These are phyloP conservation scores for Citrus sinensis DNA, from an alignment of 345 rosid genomes.

Conservation along the genomic window DVS_A1.0 CM039162.1:27008501-27009000, in stretches of 20 bases:
- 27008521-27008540: background rate
- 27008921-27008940: background rate
- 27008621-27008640: background rate
- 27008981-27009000: background rate
- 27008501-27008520: background rate
- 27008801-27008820: background rate
- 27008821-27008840: background rate
- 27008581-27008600: background rate
- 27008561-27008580: background rate
- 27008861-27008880: background rate
- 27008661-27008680: background rate
- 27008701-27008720: background rate
- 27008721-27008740: background rate
- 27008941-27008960: background rate
- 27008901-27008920: background rate
- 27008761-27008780: background rate
- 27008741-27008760: background rate
- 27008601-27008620: background rate
- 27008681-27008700: background rate
- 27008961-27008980: background rate
- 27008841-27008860: background rate
- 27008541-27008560: background rate
- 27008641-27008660: background rate
- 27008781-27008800: background rate
- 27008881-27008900: background rate